Evolutionary conservation across 192 early-diverging fungal species (phyloP).

Genomic region (Coemansia sp.): DNA sequence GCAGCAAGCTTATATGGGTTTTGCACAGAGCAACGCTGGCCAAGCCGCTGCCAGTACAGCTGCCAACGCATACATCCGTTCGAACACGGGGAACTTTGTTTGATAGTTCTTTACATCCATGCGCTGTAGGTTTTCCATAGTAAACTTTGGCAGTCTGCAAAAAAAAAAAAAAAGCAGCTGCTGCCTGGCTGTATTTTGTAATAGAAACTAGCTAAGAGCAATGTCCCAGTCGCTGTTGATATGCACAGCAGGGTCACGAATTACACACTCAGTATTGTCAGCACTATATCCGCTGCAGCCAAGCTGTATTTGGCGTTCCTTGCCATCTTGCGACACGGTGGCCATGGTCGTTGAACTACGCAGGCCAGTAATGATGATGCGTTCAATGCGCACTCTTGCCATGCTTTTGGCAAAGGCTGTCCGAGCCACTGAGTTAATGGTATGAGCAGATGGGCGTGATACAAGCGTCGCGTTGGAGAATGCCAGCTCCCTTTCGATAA

Average conservation of each 20-base stretch:
- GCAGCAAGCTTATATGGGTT: slow-evolving; percentile 59
- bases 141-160: too few relatives aligned
- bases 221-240: slow-evolving; percentile 53
- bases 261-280: slow-evolving; percentile 25
- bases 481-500: slow-evolving; percentile 56
- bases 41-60: slow-evolving; percentile 41
- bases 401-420: slow-evolving; percentile 19
- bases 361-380: slow-evolving; percentile 45
- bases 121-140: too few relatives aligned
- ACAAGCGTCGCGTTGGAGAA: slow-evolving; percentile 33
- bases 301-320: slow-evolving; percentile 29
- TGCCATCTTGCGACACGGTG: slow-evolving; percentile 31
- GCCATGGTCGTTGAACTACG: slow-evolving; percentile 33
- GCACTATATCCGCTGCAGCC: slow-evolving; percentile 16
- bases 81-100: slow-evolving; percentile 47
- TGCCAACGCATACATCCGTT: slow-evolving; percentile 39
- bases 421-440: slow-evolving; percentile 15
- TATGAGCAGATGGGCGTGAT: slow-evolving; percentile 39
- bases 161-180: too few relatives aligned
- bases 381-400: slow-evolving; percentile 50
- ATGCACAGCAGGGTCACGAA: slow-evolving; percentile 53
- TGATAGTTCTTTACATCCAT: slow-evolving; percentile 1
- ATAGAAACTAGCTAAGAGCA: slow-evolving; percentile 16
- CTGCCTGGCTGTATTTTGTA: not conserved
- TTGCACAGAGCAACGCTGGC: slow-evolving; percentile 58